These are phyloP conservation scores for Trichophyton schoenleinii DNA, from an alignment of 2,329 filamentous ascomycete species.

Conservation along the genomic window DNA sequence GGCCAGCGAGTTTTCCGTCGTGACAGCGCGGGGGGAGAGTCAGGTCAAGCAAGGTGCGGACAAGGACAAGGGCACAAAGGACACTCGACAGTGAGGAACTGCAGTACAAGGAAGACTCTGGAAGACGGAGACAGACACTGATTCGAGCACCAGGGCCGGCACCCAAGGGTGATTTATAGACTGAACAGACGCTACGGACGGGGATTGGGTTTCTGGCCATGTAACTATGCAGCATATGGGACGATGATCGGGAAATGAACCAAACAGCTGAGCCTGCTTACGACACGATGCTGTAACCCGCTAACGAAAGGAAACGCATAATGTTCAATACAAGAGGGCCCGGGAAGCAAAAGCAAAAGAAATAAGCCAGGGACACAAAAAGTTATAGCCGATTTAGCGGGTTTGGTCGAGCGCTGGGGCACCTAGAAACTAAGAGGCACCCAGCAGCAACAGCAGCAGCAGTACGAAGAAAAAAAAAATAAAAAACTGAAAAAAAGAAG, in stretches of 20 bases:
- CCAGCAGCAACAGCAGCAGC: neutral
- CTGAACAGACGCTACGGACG: neutral
- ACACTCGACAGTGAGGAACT: neutral
- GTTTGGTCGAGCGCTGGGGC: neutral
- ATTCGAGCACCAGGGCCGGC: neutral
- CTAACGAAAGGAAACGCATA: neutral
- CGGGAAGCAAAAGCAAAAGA: neutral
- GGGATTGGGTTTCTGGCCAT: neutral
- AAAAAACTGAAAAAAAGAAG: too few relatives aligned
- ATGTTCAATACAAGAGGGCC: neutral
- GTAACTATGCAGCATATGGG: neutral
- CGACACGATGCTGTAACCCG: neutral
- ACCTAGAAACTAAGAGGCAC: neutral
- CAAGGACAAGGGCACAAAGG: neutral
- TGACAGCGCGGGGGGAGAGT: neutral
- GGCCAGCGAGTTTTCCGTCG: neutral
- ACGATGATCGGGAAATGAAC: slow-evolving; percentile 3
- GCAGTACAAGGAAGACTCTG: neutral
- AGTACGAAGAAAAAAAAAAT: neutral
- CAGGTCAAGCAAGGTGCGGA: neutral
- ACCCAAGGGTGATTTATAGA: neutral
- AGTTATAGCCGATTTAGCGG: neutral
- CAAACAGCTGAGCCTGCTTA: slow-evolving; percentile 1
- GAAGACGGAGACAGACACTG: neutral
- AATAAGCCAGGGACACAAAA: neutral